Evolutionary conservation across 1,284 basidiomycete species (phyloP).

Genomic region (Hortiboletus rubellus): DNA sequence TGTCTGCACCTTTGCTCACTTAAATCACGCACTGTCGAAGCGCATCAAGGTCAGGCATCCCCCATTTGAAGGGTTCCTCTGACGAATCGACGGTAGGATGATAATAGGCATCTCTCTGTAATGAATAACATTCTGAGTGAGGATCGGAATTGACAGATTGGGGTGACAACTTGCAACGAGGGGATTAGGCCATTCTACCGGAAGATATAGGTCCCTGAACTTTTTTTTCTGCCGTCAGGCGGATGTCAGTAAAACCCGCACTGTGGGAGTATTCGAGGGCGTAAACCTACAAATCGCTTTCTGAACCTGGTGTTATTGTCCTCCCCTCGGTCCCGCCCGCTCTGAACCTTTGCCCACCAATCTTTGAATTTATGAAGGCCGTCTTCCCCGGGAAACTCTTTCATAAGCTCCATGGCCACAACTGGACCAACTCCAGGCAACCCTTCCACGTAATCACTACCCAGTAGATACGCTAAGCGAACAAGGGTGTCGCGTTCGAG

Average conservation of each 20-base stretch:
- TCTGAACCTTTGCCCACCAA: constrained; percentile 97
- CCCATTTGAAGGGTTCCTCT: constrained; percentile 97
- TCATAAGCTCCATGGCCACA: constrained; percentile 92
- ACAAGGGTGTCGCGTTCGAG: constrained; percentile 87
- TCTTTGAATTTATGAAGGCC: constrained; percentile 85
- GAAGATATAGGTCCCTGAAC: constrained; percentile 81
- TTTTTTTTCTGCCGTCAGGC: constrained; percentile 73
- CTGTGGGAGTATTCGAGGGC: neutral
- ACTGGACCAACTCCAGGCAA: constrained; percentile 95
- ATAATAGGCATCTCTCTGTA: constrained; percentile 88
- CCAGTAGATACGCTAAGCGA: constrained; percentile 88
- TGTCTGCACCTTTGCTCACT: neutral
- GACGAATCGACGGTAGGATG: constrained; percentile 89
- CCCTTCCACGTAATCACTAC: constrained; percentile 98
- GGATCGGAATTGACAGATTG: constrained; percentile 1
- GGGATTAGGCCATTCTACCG: constrained; percentile 87
- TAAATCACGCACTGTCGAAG: constrained; percentile 67
- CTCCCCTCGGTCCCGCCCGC: constrained; percentile 74
- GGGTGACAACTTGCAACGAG: constrained; percentile 63
- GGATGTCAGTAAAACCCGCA: constrained; percentile 5
- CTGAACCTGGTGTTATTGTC: constrained; percentile 78
- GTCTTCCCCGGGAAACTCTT: constrained; percentile 85
- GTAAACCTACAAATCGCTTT: constrained; percentile 74
- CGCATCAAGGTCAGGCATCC: constrained; percentile 91
- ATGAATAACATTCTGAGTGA: neutral